phyloP scores from a whole-genome alignment of 176 grass and related monocot genomes.

The Tillandsia fasciculata region DNA sequence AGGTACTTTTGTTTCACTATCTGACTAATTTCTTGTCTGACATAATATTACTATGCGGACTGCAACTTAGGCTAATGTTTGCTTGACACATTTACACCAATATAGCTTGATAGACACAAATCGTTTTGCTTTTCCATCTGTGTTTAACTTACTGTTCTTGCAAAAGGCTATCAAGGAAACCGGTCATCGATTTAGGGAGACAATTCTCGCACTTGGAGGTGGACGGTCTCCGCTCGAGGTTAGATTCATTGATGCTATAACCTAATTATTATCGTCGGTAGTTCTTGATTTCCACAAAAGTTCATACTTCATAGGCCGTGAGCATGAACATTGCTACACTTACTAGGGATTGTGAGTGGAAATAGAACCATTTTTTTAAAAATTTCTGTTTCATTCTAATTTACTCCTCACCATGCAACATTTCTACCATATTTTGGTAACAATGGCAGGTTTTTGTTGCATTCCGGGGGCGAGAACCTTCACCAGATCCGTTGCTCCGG shows the following conservation, averaged over 20 bases:
- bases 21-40: neutral
- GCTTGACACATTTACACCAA: too few species aligned
- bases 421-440: neutral
- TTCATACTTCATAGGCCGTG: too few species aligned
- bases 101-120: too few species aligned
- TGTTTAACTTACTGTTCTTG: slow-evolving; percentile 1
- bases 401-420: too few species aligned
- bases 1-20: slow-evolving; percentile 26
- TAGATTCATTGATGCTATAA: neutral
- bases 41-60: neutral
- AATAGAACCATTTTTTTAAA: too few species aligned
- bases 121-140: too few species aligned
- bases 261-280: too few species aligned
- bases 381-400: too few species aligned
- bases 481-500: slow-evolving; percentile 70
- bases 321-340: too few species aligned
- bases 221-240: slow-evolving; percentile 61
- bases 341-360: too few species aligned
- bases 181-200: slow-evolving; percentile 74
- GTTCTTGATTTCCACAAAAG: neutral
- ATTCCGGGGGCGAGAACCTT: slow-evolving; percentile 91
- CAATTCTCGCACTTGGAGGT: slow-evolving; percentile 92
- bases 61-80: neutral
- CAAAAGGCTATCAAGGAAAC: slow-evolving; percentile 69
- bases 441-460: slow-evolving; percentile 61